Evolutionary conservation across 2,329 filamentous ascomycete species (phyloP), one percentile per base, ranked within the genome.

Genomic region (Exophiala alcalophila): DNA sequence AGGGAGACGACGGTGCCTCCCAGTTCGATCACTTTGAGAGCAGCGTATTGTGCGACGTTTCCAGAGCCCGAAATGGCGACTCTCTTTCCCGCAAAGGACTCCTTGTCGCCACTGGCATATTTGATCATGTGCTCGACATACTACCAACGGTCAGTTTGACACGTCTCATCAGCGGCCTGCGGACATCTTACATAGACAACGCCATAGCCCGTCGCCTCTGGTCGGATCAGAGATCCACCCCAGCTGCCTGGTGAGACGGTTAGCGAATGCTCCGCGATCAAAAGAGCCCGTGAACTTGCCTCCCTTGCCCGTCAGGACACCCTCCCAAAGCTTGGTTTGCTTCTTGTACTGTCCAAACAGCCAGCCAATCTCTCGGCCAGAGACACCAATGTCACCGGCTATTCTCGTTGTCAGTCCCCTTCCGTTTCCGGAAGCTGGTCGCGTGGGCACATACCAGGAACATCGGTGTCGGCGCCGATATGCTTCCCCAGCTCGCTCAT

Each of bases 11-110:
- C 87, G 44, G 79, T 91, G 52, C 84, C 92, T 60, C 92, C 92
- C 58, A 97, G 87, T 77, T 97, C 90, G 60, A 97, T 92, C 64
- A 83, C 82, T 75, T 97, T 97, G 58, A 97, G 84, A 1, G 91
- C 92, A 21, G 91, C 91, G 73, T 92, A 97, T 74, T 97, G 92
- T 21, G 92, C 92, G 41, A 97, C 92, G 73, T 98, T 98, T 57
- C 92, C 92, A 47, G 91, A 96, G 53, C 92, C 92, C 30, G 92
- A 96, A 68, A 98, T 84, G 67, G 91, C 87, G 44, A 97, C 92
- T 48, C 83, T 84, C 80, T 97, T 97, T 71, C 89, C 91, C 52
- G 78, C 70, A 74, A 94, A 94, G 56, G 77, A 79, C 64, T 94
- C 89, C 65, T 84, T 83, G 66, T 87, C 88, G 49, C 73, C 72